Base-by-base conservation (phyloP, 2,329 filamentous ascomycete species). In the Bipolaris victoriae region DNA sequence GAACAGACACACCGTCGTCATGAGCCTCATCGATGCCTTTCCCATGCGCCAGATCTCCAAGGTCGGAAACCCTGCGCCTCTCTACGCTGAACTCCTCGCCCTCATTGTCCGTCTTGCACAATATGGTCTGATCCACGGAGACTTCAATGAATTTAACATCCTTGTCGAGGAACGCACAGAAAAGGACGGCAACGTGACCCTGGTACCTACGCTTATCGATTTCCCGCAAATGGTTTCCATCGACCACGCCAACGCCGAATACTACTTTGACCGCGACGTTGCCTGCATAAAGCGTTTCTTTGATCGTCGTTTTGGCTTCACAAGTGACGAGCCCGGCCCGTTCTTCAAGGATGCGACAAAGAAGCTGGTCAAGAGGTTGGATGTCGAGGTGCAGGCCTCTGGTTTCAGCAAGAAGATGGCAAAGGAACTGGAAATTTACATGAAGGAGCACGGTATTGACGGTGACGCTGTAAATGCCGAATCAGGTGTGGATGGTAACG, bases 111-210 rank as follows among this genome's bases (percentile, higher is more conserved):
- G 88, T 26, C 83, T 99, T 39, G 94, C 95, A 5, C 87, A 87
- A 60, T 88, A 93, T 66, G 95, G 95, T 6, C 81, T 99, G 46
- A 99, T 99, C 60, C 95, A 99, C 74, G 95, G 95, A 61, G 95
- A 99, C 75, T 99, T 96, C 81, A 99, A 99, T 80, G 96, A 99
- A 77, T 99, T 99, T 83, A 99, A 99, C 76, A 94, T 99, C 63
- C 81, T 99, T 33, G 88, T 99, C 74, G 92, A 95, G 73, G 94
- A 98, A 75, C 86, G 82, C 46, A 55, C 63, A 5, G 63, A 68
- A 16, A 61, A 56, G 24, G 68, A 73, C 13, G 73, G 72, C 43
- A 61, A 67, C 13, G 52, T 90, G 52, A 83, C 77, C 33, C 80
- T 96, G 24, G 87, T 86, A 6, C 95, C 95, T 0, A 86, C 97